A percentile compares a stretch with the other conserved stretches of the same genome.
Evolutionary conservation across 805 yeast species (phyloP).

Genomic region (Pichia exigua): DNA sequence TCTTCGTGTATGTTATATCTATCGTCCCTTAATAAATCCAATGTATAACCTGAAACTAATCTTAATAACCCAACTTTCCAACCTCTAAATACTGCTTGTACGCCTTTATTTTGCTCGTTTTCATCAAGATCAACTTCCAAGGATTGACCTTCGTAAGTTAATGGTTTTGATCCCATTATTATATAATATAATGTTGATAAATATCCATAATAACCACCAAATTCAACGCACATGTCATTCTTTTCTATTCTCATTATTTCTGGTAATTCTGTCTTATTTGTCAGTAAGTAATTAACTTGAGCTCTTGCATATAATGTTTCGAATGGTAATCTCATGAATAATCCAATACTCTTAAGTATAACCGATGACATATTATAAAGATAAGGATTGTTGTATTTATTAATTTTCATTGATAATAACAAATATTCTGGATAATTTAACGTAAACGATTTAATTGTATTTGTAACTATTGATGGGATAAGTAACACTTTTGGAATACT

Average conservation of each 20-base stretch:
- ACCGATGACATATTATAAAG: constrained; percentile 53
- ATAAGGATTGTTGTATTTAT: constrained; percentile 54
- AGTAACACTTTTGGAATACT: constrained; percentile 49
- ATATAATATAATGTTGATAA: constrained; percentile 46
- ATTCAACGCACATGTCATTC: constrained; percentile 50
- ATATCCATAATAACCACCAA: constrained; percentile 48
- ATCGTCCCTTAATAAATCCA: constrained; percentile 49
- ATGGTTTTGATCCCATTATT: constrained; percentile 30
- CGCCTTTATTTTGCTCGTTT: constrained; percentile 34
- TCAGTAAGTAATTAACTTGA: constrained; percentile 59
- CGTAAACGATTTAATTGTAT: constrained; percentile 22
- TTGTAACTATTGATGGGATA: constrained; percentile 48
- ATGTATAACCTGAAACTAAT: constrained; percentile 77
- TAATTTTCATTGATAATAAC: constrained; percentile 55
- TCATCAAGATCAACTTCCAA: constrained; percentile 28
- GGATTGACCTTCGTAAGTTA: constrained; percentile 19
- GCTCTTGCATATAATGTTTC: constrained; percentile 83
- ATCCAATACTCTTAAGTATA: constrained; percentile 54
- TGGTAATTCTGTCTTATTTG: constrained; percentile 27
- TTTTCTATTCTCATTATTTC: constrained; percentile 37
- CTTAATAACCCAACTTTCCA: constrained; percentile 86
- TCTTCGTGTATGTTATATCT: constrained; percentile 35
- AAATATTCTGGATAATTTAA: constrained; percentile 42
- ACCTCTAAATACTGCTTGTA: constrained; percentile 66
- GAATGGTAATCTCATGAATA: constrained; percentile 73